Evolutionary conservation across 805 yeast genomes (phyloP).

Genomic region (Barnettozyma botsteinii): DNA sequence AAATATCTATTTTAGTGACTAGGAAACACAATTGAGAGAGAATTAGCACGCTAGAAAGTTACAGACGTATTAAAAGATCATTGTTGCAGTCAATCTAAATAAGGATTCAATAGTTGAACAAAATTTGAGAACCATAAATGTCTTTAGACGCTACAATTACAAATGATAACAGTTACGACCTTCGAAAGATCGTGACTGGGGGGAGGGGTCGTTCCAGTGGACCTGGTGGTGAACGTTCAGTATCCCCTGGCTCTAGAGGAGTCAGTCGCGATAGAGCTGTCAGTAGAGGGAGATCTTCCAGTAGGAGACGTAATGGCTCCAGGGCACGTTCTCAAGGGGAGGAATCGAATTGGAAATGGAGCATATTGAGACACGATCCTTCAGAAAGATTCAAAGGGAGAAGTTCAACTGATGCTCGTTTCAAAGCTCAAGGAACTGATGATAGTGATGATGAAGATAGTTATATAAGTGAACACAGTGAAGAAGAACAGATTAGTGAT

Average conservation of each 20-base stretch:
- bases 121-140: slow-evolving; percentile 2
- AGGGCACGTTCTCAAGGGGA: slow-evolving; percentile 29
- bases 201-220: slow-evolving; percentile 13
- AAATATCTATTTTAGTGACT: too few relatives aligned
- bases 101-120: background rate
- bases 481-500: slow-evolving; percentile 57
- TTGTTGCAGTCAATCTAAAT: too few relatives aligned
- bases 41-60: too few relatives aligned
- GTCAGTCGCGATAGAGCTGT: slow-evolving; percentile 15
- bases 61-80: too few relatives aligned
- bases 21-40: too few relatives aligned
- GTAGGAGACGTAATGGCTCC: slow-evolving; percentile 18
- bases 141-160: slow-evolving; percentile 14
- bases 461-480: slow-evolving; percentile 31
- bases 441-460: slow-evolving; percentile 20
- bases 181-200: slow-evolving; percentile 8
- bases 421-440: slow-evolving; percentile 13
- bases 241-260: slow-evolving; percentile 7
- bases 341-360: slow-evolving; percentile 40
- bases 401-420: slow-evolving; percentile 6
- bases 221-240: slow-evolving; percentile 4
- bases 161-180: slow-evolving; percentile 9
- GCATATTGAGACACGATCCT: slow-evolving; percentile 69
- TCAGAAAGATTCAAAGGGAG: slow-evolving; percentile 48
- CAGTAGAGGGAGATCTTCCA: slow-evolving; percentile 10